Base-by-base conservation (phyloP, 2,329 filamentous ascomycete species). In the Talaromyces marneffei region DNA sequence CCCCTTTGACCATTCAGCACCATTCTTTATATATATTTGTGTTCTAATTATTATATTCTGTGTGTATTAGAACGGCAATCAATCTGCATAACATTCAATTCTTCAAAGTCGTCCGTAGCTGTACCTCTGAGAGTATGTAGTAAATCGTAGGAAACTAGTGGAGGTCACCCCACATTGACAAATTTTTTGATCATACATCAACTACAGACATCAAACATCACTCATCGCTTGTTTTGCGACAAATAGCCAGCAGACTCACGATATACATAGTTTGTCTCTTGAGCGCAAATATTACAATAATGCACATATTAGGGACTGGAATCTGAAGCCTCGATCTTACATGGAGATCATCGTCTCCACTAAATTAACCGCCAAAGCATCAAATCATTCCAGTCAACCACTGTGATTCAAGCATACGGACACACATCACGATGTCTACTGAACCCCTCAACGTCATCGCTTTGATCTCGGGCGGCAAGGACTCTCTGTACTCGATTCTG, bases 391-490 rank as follows among this genome's bases (percentile, higher is more conserved):
- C n/a, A n/a, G n/a, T n/a, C 23, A 27, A 4, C 23, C 16, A 14
- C 40, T 9, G 9, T 10, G 1, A 18, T 42, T 20, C n/a, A 12
- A 4, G 9, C 7, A 10, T 6, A 16, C 54, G 16, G 39, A 3
- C 44, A 35, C 35, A 10, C 77, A 79, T 64, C 74, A 77, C 64
- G 78, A 57, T 59, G 8, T 44, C 53, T 8, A 48, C 44, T 20
- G 44, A 46, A 20, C 46, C 64, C 29, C 72, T 85, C 7, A 88
- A 92, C 67, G 92, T 97, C 65, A 92, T 99, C 68, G 93, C 91
- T 55, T 82, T 99, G 64, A 88, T 99, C 66, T 99, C 94, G 20
- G 94, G 94, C 63, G 94, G 94, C 66, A 99, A 99, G 78, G 94
- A 99, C 79, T 97, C 93, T 66, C 88, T 99, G 75, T 97, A 90